Conservation (phyloP, 2,329 filamentous ascomycete genomes). For the Knoxdaviesia proteae region DNA sequence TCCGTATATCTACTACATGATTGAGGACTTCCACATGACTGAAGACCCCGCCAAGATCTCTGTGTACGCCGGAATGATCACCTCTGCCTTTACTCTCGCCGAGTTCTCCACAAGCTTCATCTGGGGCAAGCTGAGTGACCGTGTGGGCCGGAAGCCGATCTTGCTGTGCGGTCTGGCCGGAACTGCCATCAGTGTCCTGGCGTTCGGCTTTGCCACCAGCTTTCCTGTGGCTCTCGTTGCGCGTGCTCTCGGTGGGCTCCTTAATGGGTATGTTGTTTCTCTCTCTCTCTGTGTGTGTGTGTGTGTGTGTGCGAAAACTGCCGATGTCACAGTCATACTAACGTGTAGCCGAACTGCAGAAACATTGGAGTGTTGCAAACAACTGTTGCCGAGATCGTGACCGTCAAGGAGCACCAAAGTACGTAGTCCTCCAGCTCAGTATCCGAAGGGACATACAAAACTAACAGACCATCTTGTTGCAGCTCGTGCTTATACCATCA, state of each 20-base stretch:
- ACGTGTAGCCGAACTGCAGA: conserved; percentile 18
- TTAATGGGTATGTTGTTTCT: conserved; percentile 55
- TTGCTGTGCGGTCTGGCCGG: conserved; percentile 75
- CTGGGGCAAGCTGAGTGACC: conserved; percentile 86
- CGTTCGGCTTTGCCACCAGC: conserved; percentile 77
- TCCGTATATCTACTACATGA: conserved; percentile 96
- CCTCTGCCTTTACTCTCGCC: conserved; percentile 85
- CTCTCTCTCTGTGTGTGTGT: too few relatives aligned
- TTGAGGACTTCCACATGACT: conserved; percentile 73
- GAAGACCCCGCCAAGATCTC: conserved; percentile 62
- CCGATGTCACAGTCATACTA: conserved; percentile 4
- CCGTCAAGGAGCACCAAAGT: conserved; percentile 83
- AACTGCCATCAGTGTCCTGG: conserved; percentile 77
- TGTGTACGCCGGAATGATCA: conserved; percentile 88
- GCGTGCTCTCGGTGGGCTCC: conserved; percentile 67
- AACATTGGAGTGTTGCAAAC: conserved; percentile 94
- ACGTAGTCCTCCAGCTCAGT: conserved; percentile 14
- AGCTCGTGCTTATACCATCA: conserved; percentile 88
- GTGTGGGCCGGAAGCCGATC: conserved; percentile 78
- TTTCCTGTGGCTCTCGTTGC: conserved; percentile 69
- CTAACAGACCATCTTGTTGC: conserved; percentile 10
- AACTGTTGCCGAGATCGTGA: conserved; percentile 84
- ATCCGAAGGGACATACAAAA: neutral
- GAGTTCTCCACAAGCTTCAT: conserved; percentile 84
- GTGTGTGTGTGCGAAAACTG: too few relatives aligned